Base-by-base conservation (phyloP, 148 eudicot species). In the Cornus kousa region DNA sequence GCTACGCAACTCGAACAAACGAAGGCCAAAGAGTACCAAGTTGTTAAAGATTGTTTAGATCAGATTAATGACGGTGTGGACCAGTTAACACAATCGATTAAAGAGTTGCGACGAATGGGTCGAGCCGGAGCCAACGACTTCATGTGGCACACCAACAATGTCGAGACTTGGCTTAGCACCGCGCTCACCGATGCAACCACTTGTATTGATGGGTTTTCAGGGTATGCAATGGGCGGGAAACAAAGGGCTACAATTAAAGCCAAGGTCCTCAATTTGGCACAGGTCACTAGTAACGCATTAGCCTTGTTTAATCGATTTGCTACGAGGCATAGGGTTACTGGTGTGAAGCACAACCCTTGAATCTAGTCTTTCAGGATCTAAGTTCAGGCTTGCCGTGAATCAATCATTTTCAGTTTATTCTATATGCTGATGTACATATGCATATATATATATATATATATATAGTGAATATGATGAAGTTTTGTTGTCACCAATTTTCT, bases 251-350 rank as follows among this genome's bases (percentile, higher is more conserved):
- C 68, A 1, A 81, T 93, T 9, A 85, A 82, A 71, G 86, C 85
- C 10, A 85, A 74, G 90, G 88, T 93, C 33, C 60, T 75, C 1
- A 88, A 87, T 46, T 87, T 91, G 59, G 85, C 87, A 5, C 84
- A 89, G 20, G 75, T 79, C 16, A 87, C 93, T 67, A 90, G 95
- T 83, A 87, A 86, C 75, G 89, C 93, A 11, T 76, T 93, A 71
- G 97, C 92, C 37, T 72, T 91, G 86, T 81, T 89, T 46, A 85
- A 87, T 76, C 79, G 88, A 65, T 89, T 84, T 74, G 85, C 82
- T 20, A 82, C 87, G 0, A 86, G 88, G 68, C 87, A 78, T 74
- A 84, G 85, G 46, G 72, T 73, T 40, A 71, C 80, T 64, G 65
- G 20, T 53, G 59, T 16, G 19, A 53, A 12, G 1, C 14, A 43